These are phyloP conservation scores for Barnettozyma vustinii DNA, from an alignment of 805 yeast genomes.

Conservation along the genomic window DNA sequence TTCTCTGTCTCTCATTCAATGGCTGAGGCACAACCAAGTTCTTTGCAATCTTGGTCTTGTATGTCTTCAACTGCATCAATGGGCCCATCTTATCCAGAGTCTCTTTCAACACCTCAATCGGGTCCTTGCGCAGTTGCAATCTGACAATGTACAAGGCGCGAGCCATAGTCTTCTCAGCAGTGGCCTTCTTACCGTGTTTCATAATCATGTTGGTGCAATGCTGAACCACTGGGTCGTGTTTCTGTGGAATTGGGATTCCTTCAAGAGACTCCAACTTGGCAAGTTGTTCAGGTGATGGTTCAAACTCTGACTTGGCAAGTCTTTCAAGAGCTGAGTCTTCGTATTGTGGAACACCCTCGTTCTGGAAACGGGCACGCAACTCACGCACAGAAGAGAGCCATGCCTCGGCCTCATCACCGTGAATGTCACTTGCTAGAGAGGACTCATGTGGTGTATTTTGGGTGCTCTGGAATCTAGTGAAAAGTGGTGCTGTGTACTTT, in stretches of 20 bases:
- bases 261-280: constrained; percentile 47
- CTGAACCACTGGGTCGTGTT: constrained; percentile 64
- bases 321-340: constrained; percentile 24
- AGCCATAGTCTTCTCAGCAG: constrained; percentile 67
- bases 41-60: constrained; percentile 83
- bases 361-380: constrained; percentile 26
- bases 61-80: constrained; percentile 67
- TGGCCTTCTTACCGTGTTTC: constrained; percentile 85
- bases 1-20: constrained; percentile 73
- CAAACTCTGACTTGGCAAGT: constrained; percentile 31
- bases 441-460: constrained; percentile 4
- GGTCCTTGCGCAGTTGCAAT: constrained; percentile 70
- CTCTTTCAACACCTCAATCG: constrained; percentile 67
- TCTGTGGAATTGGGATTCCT: constrained; percentile 51
- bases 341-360: constrained; percentile 30
- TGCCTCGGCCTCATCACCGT: constrained; percentile 30
- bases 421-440: constrained; percentile 4
- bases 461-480: constrained; percentile 4
- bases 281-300: constrained; percentile 61
- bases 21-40: constrained; percentile 79
- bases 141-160: constrained; percentile 77
- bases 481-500: background rate
- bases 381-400: constrained; percentile 42
- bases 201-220: constrained; percentile 82
- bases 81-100: constrained; percentile 83